These are phyloP conservation scores for Sextonia rubra DNA, from an alignment of 164 flowering plant species.

Conservation along the genomic window DNA sequence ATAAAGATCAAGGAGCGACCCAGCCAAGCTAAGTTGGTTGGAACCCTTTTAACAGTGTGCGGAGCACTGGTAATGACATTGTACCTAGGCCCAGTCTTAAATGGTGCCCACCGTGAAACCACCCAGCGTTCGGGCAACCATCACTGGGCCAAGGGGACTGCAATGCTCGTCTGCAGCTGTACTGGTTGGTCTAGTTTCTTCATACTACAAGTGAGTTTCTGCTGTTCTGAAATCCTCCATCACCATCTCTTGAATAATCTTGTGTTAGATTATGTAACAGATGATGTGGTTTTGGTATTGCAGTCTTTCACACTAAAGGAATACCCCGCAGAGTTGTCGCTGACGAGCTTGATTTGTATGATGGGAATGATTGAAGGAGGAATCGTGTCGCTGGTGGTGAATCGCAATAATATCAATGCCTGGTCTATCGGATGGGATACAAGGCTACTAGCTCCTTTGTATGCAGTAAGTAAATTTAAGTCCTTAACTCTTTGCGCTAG, in stretches of 20 bases:
- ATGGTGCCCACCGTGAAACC: conserved; percentile 34
- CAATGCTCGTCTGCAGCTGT: conserved; percentile 51
- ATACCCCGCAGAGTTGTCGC: conserved; percentile 84
- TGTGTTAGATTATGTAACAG: too few relatives aligned
- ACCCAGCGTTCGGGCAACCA: not conserved
- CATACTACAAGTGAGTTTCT: conserved; percentile 56
- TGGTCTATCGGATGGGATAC: conserved; percentile 86
- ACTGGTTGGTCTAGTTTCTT: conserved; percentile 74
- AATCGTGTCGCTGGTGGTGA: conserved; percentile 54
- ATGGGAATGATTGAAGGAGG: conserved; percentile 63
- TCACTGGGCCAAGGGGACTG: conserved; percentile 56
- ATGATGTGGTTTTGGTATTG: not conserved
- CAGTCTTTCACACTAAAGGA: conserved; percentile 66
- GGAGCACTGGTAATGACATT: conserved; percentile 91
- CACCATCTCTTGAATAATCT: not conserved
- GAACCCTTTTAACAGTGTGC: conserved; percentile 52
- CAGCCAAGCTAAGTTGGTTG: conserved; percentile 68
- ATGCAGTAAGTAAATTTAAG: conserved; percentile 43
- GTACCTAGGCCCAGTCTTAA: conserved; percentile 74
- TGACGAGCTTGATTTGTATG: conserved; percentile 61
- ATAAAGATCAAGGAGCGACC: conserved; percentile 47
- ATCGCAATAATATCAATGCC: conserved; percentile 35
- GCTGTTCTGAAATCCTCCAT: not conserved
- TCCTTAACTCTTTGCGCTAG: too few relatives aligned
- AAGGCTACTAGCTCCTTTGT: conserved; percentile 69